phyloP scores from a whole-genome alignment of 192 early-diverging fungal species.

The Pilobolus umbonatus region DNA sequence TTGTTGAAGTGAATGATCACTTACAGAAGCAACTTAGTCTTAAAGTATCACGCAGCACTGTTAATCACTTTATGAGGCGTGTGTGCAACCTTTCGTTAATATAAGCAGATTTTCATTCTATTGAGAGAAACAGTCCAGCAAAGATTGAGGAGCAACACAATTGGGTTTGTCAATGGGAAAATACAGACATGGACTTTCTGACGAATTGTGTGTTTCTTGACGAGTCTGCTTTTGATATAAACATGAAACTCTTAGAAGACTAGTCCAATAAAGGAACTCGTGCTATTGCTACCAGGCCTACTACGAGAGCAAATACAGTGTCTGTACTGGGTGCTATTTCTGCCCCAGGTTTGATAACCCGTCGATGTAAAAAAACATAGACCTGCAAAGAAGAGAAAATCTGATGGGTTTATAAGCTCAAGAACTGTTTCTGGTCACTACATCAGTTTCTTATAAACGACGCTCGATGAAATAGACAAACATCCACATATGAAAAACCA shows the following conservation, averaged over 20 bases:
- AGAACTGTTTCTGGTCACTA: slow-evolving; percentile 9
- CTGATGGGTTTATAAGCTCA: slow-evolving; percentile 6
- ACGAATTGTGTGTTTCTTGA: slow-evolving; percentile 20
- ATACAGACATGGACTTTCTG: slow-evolving; percentile 13
- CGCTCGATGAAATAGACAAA: slow-evolving; percentile 18
- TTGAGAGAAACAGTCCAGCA: slow-evolving; percentile 6
- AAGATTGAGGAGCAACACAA: slow-evolving; percentile 1
- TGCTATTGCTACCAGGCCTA: background rate
- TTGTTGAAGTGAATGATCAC: slow-evolving; percentile 15
- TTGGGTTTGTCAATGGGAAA: slow-evolving; percentile 15
- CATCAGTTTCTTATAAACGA: slow-evolving; percentile 15
- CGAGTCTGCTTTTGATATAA: slow-evolving; percentile 22
- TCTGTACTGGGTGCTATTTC: slow-evolving; percentile 13
- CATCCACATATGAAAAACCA: slow-evolving; percentile 10
- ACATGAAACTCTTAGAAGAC: slow-evolving; percentile 9
- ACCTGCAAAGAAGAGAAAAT: slow-evolving; percentile 11
- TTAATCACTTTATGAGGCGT: slow-evolving; percentile 10
- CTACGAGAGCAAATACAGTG: slow-evolving; percentile 14
- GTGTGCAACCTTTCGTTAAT: slow-evolving; percentile 14
- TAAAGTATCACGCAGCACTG: no score
- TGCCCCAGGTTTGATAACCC: background rate
- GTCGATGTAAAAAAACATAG: slow-evolving; percentile 4
- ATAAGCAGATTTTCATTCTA: background rate
- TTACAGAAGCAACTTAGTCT: slow-evolving; percentile 7
- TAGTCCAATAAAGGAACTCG: background rate